phyloP scores from a whole-genome alignment of 2,329 filamentous ascomycete genomes.

The Daldinia eschscholtzii region DNA sequence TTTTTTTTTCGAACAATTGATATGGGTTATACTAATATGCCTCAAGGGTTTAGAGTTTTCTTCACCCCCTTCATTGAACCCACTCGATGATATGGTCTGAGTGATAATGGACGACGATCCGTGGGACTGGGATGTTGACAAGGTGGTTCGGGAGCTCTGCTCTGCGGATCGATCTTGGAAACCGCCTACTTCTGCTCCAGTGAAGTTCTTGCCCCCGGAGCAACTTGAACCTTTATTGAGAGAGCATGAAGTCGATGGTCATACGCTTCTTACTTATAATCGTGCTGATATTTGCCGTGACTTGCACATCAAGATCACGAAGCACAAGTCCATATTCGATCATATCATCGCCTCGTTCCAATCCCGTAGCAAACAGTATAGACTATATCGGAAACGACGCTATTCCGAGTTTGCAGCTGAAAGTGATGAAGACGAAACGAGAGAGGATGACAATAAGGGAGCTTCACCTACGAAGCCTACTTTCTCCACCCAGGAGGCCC shows the following conservation, averaged over 20 bases:
- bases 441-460: not conserved
- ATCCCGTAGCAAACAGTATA: slow-evolving; percentile 64
- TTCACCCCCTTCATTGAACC: not conserved
- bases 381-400: slow-evolving; percentile 45
- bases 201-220: slow-evolving; percentile 63
- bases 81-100: slow-evolving; percentile 23
- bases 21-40: not conserved
- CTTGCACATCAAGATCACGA: slow-evolving; percentile 68
- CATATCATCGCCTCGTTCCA: slow-evolving; percentile 70
- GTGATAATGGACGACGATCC: slow-evolving; percentile 68
- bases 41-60: not conserved
- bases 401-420: slow-evolving; percentile 36
- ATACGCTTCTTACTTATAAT: slow-evolving; percentile 70
- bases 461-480: not conserved
- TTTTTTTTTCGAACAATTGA: not conserved
- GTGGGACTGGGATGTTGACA: slow-evolving; percentile 77
- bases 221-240: slow-evolving; percentile 67
- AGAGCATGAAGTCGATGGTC: slow-evolving; percentile 75
- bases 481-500: not conserved
- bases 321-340: slow-evolving; percentile 69
- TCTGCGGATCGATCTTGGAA: slow-evolving; percentile 63
- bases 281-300: slow-evolving; percentile 65
- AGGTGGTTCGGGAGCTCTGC: slow-evolving; percentile 76
- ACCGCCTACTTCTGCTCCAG: slow-evolving; percentile 49
- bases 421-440: slow-evolving; percentile 19